Evolutionary conservation across 2,329 filamentous ascomycete species (phyloP).

Genomic region (Talaromyces piceae): DNA sequence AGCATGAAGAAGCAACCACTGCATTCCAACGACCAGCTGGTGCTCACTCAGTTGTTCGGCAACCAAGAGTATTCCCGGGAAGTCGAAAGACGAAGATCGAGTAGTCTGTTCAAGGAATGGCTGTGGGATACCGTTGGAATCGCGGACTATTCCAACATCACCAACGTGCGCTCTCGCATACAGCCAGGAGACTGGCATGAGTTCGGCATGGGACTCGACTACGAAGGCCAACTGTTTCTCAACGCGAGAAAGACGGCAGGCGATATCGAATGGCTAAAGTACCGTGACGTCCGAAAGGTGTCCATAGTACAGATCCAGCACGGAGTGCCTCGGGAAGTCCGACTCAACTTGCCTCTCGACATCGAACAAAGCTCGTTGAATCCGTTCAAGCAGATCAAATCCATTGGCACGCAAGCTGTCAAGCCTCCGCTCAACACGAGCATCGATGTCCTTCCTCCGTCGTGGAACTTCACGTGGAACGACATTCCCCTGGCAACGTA

Average conservation of each 20-base stretch:
- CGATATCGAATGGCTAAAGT: slow-evolving; percentile 37
- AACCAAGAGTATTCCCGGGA: slow-evolving; percentile 47
- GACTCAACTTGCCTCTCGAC: slow-evolving; percentile 33
- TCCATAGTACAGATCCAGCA: slow-evolving; percentile 28
- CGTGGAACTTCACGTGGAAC: slow-evolving; percentile 35
- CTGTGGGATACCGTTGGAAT: slow-evolving; percentile 32
- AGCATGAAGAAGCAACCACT: slow-evolving; percentile 27
- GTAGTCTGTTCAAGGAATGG: slow-evolving; percentile 31
- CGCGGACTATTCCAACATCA: slow-evolving; percentile 30
- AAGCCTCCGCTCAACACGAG: slow-evolving; percentile 28
- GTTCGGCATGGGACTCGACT: slow-evolving; percentile 47
- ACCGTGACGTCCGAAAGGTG: slow-evolving; percentile 31
- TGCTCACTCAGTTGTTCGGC: slow-evolving; percentile 47
- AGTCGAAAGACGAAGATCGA: slow-evolving; percentile 27
- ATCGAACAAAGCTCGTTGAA: slow-evolving; percentile 23
- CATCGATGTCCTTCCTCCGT: slow-evolving; percentile 38
- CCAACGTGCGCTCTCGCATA: slow-evolving; percentile 26
- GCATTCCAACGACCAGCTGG: slow-evolving; percentile 36
- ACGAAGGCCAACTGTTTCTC: slow-evolving; percentile 44
- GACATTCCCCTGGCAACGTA: slow-evolving; percentile 42
- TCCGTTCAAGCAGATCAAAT: slow-evolving; percentile 28
- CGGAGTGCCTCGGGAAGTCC: slow-evolving; percentile 29
- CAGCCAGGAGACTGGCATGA: slow-evolving; percentile 38
- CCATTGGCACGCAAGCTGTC: slow-evolving; percentile 20
- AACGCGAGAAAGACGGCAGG: slow-evolving; percentile 32